Conservation (phyloP, 2,329 filamentous ascomycete genomes). For the Pestalotiopsis sp. region DNA sequence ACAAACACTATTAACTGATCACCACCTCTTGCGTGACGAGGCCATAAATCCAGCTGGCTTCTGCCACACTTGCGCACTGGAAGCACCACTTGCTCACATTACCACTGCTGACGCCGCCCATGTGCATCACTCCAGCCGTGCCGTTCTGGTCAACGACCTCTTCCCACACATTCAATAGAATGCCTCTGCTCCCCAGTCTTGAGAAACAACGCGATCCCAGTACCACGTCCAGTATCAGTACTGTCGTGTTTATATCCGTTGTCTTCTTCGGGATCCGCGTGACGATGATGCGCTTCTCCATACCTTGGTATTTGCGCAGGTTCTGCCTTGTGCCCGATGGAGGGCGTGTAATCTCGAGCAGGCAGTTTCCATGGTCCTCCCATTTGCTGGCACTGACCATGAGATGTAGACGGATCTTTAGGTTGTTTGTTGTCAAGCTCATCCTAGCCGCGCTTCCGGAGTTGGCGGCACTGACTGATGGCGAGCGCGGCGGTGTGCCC, state of each 20-base stretch:
- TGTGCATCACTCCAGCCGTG: conserved; percentile 52
- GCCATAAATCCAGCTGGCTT: conserved; percentile 58
- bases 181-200: conserved; percentile 79
- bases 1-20: conserved; percentile 24
- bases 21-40: conserved; percentile 60
- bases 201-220: conserved; percentile 85
- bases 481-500: conserved; percentile 55
- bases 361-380: conserved; percentile 87
- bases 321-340: conserved; percentile 61
- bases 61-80: conserved; percentile 54
- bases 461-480: conserved; percentile 57
- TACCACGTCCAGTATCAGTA: conserved; percentile 70
- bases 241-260: conserved; percentile 33
- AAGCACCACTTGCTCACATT: conserved; percentile 67
- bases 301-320: conserved; percentile 61
- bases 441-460: conserved; percentile 46
- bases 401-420: conserved; percentile 84
- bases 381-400: conserved; percentile 78
- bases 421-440: conserved; percentile 71
- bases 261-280: conserved; percentile 67
- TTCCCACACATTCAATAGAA: conserved; percentile 88
- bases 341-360: conserved; percentile 80
- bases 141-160: conserved; percentile 67
- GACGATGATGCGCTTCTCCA: conserved; percentile 86
- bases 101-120: conserved; percentile 52